phyloP scores from a whole-genome alignment of 1,139 yeast species.

The Pneumocystis murina region DNA sequence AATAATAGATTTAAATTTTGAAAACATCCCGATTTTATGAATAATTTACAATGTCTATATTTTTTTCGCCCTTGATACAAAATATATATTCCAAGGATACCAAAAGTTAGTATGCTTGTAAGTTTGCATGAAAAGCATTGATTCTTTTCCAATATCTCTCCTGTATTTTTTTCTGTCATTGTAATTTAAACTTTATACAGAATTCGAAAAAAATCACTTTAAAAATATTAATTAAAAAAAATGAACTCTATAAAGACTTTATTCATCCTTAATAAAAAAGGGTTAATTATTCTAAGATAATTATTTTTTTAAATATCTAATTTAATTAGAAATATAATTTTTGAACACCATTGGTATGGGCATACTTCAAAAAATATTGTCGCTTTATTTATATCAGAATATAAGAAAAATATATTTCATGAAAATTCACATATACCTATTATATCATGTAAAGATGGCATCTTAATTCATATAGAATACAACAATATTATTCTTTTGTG shows the following conservation, averaged over 20 bases:
- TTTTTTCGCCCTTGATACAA: neutral
- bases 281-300: neutral
- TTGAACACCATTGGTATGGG: neutral
- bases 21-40: neutral
- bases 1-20: neutral
- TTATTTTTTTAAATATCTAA: neutral
- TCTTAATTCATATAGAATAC: neutral
- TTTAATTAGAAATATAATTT: neutral
- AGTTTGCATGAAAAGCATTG: neutral
- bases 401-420: neutral
- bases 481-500: neutral
- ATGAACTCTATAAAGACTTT: neutral
- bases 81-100: neutral
- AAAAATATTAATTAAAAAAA: neutral
- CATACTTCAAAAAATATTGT: neutral
- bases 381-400: neutral
- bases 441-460: neutral
- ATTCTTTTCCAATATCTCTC: neutral
- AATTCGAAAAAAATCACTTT: neutral
- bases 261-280: neutral
- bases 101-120: neutral
- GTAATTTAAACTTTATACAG: neutral
- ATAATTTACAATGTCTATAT: neutral
- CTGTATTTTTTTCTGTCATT: neutral
- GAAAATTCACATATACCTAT: neutral